Evolutionary conservation across 495 filamentous ascomycete genomes (phyloP).

Genomic region (Chlorociboria aeruginascens): DNA sequence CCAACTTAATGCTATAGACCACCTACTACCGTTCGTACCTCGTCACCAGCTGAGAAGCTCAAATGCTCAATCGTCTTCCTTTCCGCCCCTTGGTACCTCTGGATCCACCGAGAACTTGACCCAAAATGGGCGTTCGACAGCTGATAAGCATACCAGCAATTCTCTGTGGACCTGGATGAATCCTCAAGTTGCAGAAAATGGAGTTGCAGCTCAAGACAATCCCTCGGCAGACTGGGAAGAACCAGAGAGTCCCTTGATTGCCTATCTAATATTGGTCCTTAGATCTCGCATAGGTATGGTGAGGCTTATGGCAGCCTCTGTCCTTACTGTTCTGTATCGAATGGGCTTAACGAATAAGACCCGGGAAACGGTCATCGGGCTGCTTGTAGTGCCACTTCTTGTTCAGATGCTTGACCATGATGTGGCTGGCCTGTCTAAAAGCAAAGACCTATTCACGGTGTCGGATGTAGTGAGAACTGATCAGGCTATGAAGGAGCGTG

Average conservation of each 20-base stretch:
- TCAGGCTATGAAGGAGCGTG: slow-evolving; percentile 51
- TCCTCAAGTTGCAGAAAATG: background rate
- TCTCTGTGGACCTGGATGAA: slow-evolving; percentile 14
- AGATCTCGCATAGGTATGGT: slow-evolving; percentile 50
- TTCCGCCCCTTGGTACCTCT: slow-evolving; percentile 18
- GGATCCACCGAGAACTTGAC: slow-evolving; percentile 12
- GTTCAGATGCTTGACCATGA: slow-evolving; percentile 50
- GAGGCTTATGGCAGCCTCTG: slow-evolving; percentile 65
- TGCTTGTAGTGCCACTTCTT: slow-evolving; percentile 61
- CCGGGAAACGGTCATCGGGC: slow-evolving; percentile 48
- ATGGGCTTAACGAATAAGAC: slow-evolving; percentile 51
- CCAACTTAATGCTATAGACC: slow-evolving; percentile 42
- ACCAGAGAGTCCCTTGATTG: slow-evolving; percentile 66
- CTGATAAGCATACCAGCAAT: slow-evolving; percentile 5
- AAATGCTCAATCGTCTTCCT: slow-evolving; percentile 11
- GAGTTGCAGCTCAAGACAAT: background rate
- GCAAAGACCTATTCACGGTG: slow-evolving; percentile 18
- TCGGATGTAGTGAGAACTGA: slow-evolving; percentile 24
- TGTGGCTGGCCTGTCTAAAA: slow-evolving; percentile 19
- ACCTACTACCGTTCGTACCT: slow-evolving; percentile 37
- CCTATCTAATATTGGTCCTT: slow-evolving; percentile 67
- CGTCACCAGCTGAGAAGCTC: slow-evolving; percentile 12
- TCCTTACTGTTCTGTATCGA: slow-evolving; percentile 66
- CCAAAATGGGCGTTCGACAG: slow-evolving; percentile 1
- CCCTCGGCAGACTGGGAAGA: slow-evolving; percentile 35